Evolutionary conservation across 148 eudicot species (phyloP).

Genomic region (Talinum fruticosum): DNA sequence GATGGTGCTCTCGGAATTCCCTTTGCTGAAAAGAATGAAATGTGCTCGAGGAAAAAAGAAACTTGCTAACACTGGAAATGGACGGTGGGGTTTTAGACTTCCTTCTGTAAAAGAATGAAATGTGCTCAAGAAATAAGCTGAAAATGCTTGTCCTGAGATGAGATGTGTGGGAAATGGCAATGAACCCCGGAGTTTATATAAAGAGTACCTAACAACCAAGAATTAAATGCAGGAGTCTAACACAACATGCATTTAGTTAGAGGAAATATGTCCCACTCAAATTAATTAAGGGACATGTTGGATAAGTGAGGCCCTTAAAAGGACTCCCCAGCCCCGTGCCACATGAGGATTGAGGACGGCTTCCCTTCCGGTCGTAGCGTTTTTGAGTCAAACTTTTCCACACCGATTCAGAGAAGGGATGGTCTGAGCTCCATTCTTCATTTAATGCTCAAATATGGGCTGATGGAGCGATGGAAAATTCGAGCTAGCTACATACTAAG

Average conservation of each 20-base stretch:
- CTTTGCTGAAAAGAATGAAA: no score
- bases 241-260: slow-evolving; percentile 22
- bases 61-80: background rate
- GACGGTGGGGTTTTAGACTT: no score
- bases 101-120: background rate
- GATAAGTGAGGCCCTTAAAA: no score
- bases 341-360: no score
- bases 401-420: background rate
- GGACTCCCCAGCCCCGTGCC: background rate
- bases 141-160: slow-evolving; percentile 1
- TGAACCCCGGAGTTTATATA: slow-evolving; percentile 21
- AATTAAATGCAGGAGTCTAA: slow-evolving; percentile 28
- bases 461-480: background rate
- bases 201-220: slow-evolving; percentile 9
- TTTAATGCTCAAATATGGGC: background rate
- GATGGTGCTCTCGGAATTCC: no score
- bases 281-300: background rate
- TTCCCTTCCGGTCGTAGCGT: no score
- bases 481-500: background rate
- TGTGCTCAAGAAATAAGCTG: background rate
- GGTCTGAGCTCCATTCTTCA: background rate
- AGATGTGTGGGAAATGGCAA: background rate
- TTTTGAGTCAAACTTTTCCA: background rate
- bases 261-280: slow-evolving; percentile 24
- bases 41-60: background rate